phyloP scores from a whole-genome alignment of 352 stramenopile species.

The Phytophthora pinifolia region DNA sequence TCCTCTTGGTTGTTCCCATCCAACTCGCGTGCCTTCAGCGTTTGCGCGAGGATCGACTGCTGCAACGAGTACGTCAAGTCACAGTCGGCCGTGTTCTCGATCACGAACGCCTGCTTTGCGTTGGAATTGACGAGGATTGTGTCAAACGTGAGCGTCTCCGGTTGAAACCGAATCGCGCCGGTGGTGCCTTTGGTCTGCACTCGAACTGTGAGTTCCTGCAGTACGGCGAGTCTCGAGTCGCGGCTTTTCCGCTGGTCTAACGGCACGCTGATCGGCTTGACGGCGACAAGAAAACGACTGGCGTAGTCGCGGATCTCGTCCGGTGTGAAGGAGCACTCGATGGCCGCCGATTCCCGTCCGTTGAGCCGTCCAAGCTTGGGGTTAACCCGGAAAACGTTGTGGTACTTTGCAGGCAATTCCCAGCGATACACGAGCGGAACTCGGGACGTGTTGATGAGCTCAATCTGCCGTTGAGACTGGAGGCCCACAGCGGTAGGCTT shows the following conservation, averaged over 20 bases:
- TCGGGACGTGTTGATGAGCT: slow-evolving; percentile 77
- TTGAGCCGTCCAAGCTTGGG: slow-evolving; percentile 79
- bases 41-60: slow-evolving; percentile 40
- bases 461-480: slow-evolving; percentile 46
- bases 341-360: slow-evolving; percentile 64
- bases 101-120: slow-evolving; percentile 54
- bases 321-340: slow-evolving; percentile 85
- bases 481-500: slow-evolving; percentile 87
- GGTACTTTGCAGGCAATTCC: slow-evolving; percentile 59
- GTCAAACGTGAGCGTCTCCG: slow-evolving; percentile 62
- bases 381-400: slow-evolving; percentile 62
- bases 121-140: slow-evolving; percentile 87
- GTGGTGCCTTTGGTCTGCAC: slow-evolving; percentile 73
- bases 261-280: slow-evolving; percentile 74
- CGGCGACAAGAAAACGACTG: slow-evolving; percentile 58
- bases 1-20: slow-evolving; percentile 6
- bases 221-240: slow-evolving; percentile 36
- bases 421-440: slow-evolving; percentile 88
- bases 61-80: slow-evolving; percentile 63
- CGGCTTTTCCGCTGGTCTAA: slow-evolving; percentile 25
- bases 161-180: slow-evolving; percentile 82
- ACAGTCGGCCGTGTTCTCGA: slow-evolving; percentile 83
- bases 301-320: slow-evolving; percentile 71
- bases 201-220: slow-evolving; percentile 66
- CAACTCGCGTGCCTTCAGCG: background rate